Conservation (phyloP, 768 basidiomycete species). For the Piloderma croceum region DNA sequence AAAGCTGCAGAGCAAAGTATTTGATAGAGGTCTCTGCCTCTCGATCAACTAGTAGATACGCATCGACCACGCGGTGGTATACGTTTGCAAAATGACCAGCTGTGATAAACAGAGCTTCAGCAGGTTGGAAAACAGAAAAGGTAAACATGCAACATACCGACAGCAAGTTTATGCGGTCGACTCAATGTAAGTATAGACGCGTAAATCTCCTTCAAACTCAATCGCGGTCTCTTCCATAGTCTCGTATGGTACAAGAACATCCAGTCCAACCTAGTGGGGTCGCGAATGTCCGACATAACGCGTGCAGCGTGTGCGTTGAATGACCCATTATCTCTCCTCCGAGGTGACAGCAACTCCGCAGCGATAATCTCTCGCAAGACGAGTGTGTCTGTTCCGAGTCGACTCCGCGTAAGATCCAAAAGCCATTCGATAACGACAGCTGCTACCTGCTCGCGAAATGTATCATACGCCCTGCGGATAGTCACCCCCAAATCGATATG, state of each 20-base stretch:
- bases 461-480: slow-evolving; percentile 80
- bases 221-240: slow-evolving; percentile 79
- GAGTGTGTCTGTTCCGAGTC: slow-evolving; percentile 61
- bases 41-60: slow-evolving; percentile 87
- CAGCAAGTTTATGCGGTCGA: slow-evolving; percentile 64
- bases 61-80: slow-evolving; percentile 83
- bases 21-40: slow-evolving; percentile 95
- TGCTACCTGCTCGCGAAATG: slow-evolving; percentile 81
- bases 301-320: slow-evolving; percentile 18
- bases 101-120: slow-evolving; percentile 22
- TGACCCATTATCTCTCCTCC: slow-evolving; percentile 47
- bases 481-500: slow-evolving; percentile 92
- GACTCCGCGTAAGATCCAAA: slow-evolving; percentile 68
- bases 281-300: slow-evolving; percentile 35
- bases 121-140: not conserved
- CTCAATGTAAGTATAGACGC: slow-evolving; percentile 68
- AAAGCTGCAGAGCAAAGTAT: slow-evolving; percentile 87
- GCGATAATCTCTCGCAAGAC: slow-evolving; percentile 71
- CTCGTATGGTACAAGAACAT: slow-evolving; percentile 77
- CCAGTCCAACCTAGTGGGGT: slow-evolving; percentile 64
- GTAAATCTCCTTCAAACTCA: slow-evolving; percentile 80
- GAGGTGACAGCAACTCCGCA: slow-evolving; percentile 57
- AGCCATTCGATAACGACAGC: slow-evolving; percentile 85
- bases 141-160: slow-evolving; percentile 50
- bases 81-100: slow-evolving; percentile 80